Percentiles rank a stretch among this genome's conserved stretches.
Evolutionary conservation across 2,329 filamentous ascomycete genomes (phyloP).

Genomic region (Cucurbitaria berberidis): DNA sequence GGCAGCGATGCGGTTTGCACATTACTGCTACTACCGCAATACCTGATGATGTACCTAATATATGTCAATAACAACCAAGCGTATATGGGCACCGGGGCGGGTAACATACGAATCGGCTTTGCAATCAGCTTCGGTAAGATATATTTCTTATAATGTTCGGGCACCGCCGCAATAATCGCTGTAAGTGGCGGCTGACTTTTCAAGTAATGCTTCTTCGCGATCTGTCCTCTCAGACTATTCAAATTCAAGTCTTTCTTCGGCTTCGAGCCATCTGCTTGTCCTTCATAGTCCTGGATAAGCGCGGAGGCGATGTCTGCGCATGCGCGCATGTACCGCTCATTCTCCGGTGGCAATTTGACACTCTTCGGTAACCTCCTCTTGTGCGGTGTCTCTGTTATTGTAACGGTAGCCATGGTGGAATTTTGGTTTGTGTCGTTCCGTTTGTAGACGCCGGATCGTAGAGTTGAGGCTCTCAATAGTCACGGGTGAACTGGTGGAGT

Average conservation of each 20-base stretch:
- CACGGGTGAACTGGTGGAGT: conserved; percentile 31
- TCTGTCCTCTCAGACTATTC: conserved; percentile 83
- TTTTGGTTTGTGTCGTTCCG: conserved; percentile 8
- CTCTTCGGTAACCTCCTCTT: conserved; percentile 69
- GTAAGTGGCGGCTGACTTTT: conserved; percentile 88
- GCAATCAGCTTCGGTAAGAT: conserved; percentile 95
- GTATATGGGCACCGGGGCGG: neutral
- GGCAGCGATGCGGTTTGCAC: conserved; percentile 98
- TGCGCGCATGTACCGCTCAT: conserved; percentile 90
- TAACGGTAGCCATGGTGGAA: conserved; percentile 67
- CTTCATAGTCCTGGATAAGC: conserved; percentile 92
- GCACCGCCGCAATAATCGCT: conserved; percentile 95
- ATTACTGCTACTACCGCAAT: conserved; percentile 99
- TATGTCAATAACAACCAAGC: neutral
- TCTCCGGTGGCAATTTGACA: conserved; percentile 83
- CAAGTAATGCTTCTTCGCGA: conserved; percentile 91
- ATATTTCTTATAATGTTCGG: conserved; percentile 99
- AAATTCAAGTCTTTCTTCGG: conserved; percentile 88
- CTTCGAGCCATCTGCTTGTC: conserved; percentile 73
- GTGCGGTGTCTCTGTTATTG: conserved; percentile 57
- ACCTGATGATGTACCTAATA: conserved; percentile 84
- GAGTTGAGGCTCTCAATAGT: conserved; percentile 29
- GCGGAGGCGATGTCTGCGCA: conserved; percentile 95
- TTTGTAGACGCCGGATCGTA: conserved; percentile 28
- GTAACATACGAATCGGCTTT: conserved; percentile 81